Evolutionary conservation across 2,329 filamentous ascomycete species (phyloP).

Genomic region (Hypoxylon sp.): DNA sequence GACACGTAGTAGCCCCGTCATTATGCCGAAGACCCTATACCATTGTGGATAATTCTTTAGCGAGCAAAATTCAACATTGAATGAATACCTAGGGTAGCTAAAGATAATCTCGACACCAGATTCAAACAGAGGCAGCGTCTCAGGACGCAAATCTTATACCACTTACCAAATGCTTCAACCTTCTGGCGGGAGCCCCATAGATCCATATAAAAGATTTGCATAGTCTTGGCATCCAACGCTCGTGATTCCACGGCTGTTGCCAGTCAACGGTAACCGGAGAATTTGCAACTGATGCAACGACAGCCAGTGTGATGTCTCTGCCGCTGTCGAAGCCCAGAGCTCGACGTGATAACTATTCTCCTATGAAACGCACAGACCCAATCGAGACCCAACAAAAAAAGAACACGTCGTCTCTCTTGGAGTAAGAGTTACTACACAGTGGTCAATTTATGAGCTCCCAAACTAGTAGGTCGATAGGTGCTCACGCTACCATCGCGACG

Average conservation of each 20-base stretch:
- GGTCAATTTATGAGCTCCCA: slow-evolving; percentile 15
- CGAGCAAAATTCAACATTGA: slow-evolving; percentile 2
- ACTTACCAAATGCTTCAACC: background rate
- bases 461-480: slow-evolving; percentile 23
- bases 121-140: slow-evolving; percentile 16
- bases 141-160: slow-evolving; percentile 17
- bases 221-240: slow-evolving; percentile 6
- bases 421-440: slow-evolving; percentile 8
- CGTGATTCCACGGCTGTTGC: slow-evolving; percentile 4
- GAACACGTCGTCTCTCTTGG: slow-evolving; percentile 17
- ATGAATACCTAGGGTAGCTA: background rate
- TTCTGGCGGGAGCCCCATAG: background rate
- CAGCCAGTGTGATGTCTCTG: slow-evolving; percentile 11
- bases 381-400: slow-evolving; percentile 5
- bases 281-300: slow-evolving; percentile 13
- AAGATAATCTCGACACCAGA: slow-evolving; percentile 7
- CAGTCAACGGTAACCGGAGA: slow-evolving; percentile 9
- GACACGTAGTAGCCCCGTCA: slow-evolving; percentile 4
- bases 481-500: slow-evolving; percentile 7
- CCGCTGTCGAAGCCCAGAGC: slow-evolving; percentile 9
- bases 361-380: slow-evolving; percentile 25
- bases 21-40: slow-evolving; percentile 9
- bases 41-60: slow-evolving; percentile 3
- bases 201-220: background rate
- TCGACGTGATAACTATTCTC: slow-evolving; percentile 8